Base-by-base conservation (phyloP, 1,139 yeast genomes). In the Hemisphaericaspora xylanilytica region DNA sequence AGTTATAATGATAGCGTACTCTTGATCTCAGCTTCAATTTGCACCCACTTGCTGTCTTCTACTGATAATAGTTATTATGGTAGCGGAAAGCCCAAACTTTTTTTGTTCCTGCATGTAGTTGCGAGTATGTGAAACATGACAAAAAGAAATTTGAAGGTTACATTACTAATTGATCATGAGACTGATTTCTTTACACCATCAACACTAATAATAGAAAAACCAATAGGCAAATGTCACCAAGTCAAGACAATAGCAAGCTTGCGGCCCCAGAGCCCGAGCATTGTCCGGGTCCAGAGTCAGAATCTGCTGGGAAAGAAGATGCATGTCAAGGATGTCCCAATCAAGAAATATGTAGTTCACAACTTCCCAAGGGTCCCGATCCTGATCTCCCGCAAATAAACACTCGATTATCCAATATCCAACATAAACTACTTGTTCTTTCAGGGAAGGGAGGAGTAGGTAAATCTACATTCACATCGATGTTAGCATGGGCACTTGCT, bases 391-490 rank as follows among this genome's bases (percentile, higher is more conserved):
- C 92, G 1, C 48, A 77, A n/a, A 92, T 94, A 37, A 80, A 80
- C 32, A 75, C 77, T 36, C 74, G 92, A 40, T 65, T 92, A 42
- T 60, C 76, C 2, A 73, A 75, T 36, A 85, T 94, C 21, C 74
- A 81, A 48, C 97, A 92, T 46, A 92, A 92, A 61, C 67, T 92
- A 1, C 67, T 92, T 29, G 95, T 94, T 0, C 68, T 92, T 4
- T 86, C 96, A 2, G 98, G 98, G 10, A 92, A 92, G 64, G 99
- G 99, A 13, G 99, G 99, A 12, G 99, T 92, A 2, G 99, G 99
- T 0, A 92, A 92, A 59, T 87, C 96, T 1, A 94, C 98, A 0
- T 90, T 92, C 58, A 86, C 97, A 0, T 80, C 96, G 9, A 86
- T 92, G 95, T 72, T 92, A 16, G 80, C 95, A 12, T 92, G 97